Evolutionary conservation across 352 stramenopile genomes (phyloP).

Genomic region (Globisporangium carolinianum): DNA sequence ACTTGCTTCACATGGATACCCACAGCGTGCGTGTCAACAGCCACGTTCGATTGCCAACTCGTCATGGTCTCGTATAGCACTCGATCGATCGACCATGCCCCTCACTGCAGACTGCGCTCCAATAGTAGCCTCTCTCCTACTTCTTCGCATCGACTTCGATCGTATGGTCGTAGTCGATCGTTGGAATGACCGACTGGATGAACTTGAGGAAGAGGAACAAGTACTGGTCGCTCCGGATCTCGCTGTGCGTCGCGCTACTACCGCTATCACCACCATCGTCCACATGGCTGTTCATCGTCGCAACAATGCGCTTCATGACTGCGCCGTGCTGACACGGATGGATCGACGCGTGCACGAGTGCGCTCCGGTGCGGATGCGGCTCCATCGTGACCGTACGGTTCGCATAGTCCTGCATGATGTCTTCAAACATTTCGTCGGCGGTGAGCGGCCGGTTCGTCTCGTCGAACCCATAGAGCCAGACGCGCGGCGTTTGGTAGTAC

Average conservation of each 20-base stretch:
- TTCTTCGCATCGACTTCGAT: slow-evolving; percentile 91
- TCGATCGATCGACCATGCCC: too few species aligned
- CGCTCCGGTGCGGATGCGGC: slow-evolving; percentile 90
- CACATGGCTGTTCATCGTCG: slow-evolving; percentile 80
- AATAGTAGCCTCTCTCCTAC: too few species aligned
- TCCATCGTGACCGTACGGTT: slow-evolving; percentile 99
- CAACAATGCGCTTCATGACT: slow-evolving; percentile 98
- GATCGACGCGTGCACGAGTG: slow-evolving; percentile 91
- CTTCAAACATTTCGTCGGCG: slow-evolving; percentile 95
- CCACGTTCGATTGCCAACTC: too few species aligned
- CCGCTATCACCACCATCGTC: slow-evolving; percentile 24
- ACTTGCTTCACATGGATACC: too few species aligned
- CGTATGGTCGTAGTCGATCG: slow-evolving; percentile 99
- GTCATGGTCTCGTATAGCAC: too few species aligned
- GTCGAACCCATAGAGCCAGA: slow-evolving; percentile 97
- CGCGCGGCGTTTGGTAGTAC: slow-evolving; percentile 98
- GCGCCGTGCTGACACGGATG: slow-evolving; percentile 97
- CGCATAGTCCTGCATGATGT: slow-evolving; percentile 99
- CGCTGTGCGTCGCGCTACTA: too few species aligned
- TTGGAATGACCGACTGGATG: slow-evolving; percentile 97
- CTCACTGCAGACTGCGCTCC: too few species aligned
- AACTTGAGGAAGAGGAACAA: slow-evolving; percentile 99
- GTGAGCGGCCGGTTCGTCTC: slow-evolving; percentile 85
- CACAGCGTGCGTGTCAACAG: too few species aligned
- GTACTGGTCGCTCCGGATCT: slow-evolving; percentile 94